Conservation (phyloP, 805 yeast species). For the Kazachstania martiniae region DNA sequence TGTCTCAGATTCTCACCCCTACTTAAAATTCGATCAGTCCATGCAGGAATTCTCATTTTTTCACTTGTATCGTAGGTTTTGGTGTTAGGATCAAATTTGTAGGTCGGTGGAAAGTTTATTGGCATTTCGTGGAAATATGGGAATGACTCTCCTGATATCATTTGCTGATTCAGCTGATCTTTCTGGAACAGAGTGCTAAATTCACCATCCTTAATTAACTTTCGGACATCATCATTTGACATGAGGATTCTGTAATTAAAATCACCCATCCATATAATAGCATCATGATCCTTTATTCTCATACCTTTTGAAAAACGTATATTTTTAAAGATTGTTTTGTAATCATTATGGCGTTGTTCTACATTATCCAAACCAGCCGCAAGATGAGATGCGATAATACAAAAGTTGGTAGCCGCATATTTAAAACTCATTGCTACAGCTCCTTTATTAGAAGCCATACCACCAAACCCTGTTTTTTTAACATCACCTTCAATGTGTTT, state of each 20-base stretch:
- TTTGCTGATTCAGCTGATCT: slow-evolving; percentile 75
- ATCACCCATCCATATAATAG: slow-evolving; percentile 86
- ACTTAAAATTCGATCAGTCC: slow-evolving; percentile 88
- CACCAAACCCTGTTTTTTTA: slow-evolving; percentile 90
- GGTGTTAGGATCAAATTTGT: slow-evolving; percentile 86
- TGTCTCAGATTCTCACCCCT: slow-evolving; percentile 52
- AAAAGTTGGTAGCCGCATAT: slow-evolving; percentile 56
- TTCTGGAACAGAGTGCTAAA: slow-evolving; percentile 44
- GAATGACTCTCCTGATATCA: slow-evolving; percentile 65
- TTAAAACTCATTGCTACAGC: slow-evolving; percentile 63
- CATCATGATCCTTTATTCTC: slow-evolving; percentile 66
- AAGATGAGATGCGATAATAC: slow-evolving; percentile 77
- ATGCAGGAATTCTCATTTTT: slow-evolving; percentile 87
- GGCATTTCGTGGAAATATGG: slow-evolving; percentile 76
- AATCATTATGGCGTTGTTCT: slow-evolving; percentile 79
- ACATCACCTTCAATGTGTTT: slow-evolving; percentile 57
- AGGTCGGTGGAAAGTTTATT: slow-evolving; percentile 80
- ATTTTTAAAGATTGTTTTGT: slow-evolving; percentile 64
- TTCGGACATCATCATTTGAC: slow-evolving; percentile 60
- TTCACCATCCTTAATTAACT: slow-evolving; percentile 37
- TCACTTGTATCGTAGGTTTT: slow-evolving; percentile 78
- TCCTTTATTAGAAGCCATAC: slow-evolving; percentile 76
- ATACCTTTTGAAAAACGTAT: slow-evolving; percentile 48
- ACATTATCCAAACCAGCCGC: slow-evolving; percentile 85
- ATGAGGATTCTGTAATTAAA: slow-evolving; percentile 75